Evolutionary conservation across 345 rosid species (phyloP), one percentile per base, ranked within the genome.

Genomic region (Eucalyptus tenuipes): DNA sequence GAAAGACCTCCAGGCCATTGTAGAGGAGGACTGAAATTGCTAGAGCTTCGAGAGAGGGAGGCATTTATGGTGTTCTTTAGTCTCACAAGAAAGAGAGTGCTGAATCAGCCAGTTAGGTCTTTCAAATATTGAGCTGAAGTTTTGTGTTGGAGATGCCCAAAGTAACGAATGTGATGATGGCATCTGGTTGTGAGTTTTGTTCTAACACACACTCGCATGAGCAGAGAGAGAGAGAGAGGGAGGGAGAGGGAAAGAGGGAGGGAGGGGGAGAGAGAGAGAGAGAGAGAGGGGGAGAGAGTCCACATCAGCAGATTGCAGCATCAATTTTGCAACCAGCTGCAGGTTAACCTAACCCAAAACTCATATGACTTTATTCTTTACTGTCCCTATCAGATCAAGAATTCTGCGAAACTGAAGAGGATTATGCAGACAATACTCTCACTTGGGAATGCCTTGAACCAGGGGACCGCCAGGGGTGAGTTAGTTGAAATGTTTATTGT

Each of bases 381-480:
- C 11, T 3, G 6, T 31, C 42, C 87, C 88, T 90, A 89, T 89
- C 95, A 96, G 97, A 92, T 96, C 88, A 94, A 92, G 92, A 91
- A 90, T 88, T 95, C 97, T 87, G 93, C 89, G 45, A 96, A 96
- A 92, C 92, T 97, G 90, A 96, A 95, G 93, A 96, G 95, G 91
- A 93, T 97, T 88, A 97, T 97, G 99, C 99, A 97, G 94, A 97
- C 99, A 52, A 93, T 97, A 92, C 96, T 97, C 87, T 93, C 96
- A 7, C 93, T 97, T 49, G 99, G 99, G 89, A 97, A 97, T 93
- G 99, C 99, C 85, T 91, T 97, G 91, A 97, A 96, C 90, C 99
- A 96, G 89, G 99, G 99, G 89, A 97, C 99, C 61, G 98, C 99
- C 79, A 95, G 99, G 93, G 99, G 99, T 96, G 92, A 94, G 97